These are phyloP conservation scores for Ceratocystis cacaofunesta DNA, from an alignment of 2,329 filamentous ascomycete species.

Conservation along the genomic window DNA sequence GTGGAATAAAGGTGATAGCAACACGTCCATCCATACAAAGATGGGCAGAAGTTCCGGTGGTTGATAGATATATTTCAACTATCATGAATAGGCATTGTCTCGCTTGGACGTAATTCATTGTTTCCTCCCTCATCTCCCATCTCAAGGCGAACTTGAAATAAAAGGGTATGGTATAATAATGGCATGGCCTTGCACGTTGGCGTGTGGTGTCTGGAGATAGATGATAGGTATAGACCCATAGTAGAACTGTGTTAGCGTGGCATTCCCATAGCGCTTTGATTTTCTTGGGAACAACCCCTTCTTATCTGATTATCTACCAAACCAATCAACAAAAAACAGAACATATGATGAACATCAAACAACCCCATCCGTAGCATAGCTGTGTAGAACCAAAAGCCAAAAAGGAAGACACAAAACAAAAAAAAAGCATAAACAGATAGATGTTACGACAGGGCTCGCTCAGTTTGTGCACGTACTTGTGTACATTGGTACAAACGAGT, in stretches of 20 bases:
- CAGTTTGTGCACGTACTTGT: background rate
- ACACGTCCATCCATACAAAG: too few species aligned
- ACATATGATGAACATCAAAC: background rate
- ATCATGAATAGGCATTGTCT: too few species aligned
- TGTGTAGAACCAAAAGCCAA: background rate
- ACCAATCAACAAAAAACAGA: background rate
- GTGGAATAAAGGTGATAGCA: too few species aligned
- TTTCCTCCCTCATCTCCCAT: too few species aligned
- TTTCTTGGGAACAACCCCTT: background rate
- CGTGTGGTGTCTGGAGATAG: too few species aligned
- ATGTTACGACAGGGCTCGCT: background rate
- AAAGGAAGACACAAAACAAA: background rate
- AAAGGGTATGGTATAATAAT: too few species aligned
- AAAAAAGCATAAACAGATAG: slow-evolving; percentile 7
- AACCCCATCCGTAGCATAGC: background rate
- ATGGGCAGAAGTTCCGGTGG: too few species aligned
- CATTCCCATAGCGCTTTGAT: background rate
- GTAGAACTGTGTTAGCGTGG: background rate
- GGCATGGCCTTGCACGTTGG: too few species aligned
- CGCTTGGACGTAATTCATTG: too few species aligned
- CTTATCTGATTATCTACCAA: background rate
- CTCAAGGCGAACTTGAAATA: too few species aligned
- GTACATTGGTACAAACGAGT: too few species aligned
- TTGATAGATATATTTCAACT: too few species aligned
- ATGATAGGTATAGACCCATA: background rate